Evolutionary conservation across 1,139 yeast species (phyloP).

Genomic region (Taphrina betulina): DNA sequence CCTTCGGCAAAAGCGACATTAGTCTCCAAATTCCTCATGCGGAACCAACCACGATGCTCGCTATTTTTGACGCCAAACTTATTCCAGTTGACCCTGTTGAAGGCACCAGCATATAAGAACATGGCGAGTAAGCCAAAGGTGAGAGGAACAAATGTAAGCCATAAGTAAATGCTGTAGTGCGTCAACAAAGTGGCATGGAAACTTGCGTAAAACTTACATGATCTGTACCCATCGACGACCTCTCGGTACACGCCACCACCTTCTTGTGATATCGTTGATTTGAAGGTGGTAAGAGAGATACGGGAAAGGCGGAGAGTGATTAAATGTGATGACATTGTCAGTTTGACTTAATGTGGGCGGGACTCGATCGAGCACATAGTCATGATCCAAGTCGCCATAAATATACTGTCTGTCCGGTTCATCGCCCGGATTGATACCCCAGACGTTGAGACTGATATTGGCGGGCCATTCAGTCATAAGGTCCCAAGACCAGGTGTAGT

Average conservation of each 20-base stretch:
- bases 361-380: slow-evolving; percentile 31
- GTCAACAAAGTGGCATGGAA: not conserved
- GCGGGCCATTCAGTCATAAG: slow-evolving; percentile 29
- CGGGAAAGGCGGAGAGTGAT: slow-evolving; percentile 27
- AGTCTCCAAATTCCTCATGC: slow-evolving; percentile 1
- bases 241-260: slow-evolving; percentile 22
- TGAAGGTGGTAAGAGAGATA: slow-evolving; percentile 31
- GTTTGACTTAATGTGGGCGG: slow-evolving; percentile 29
- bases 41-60: slow-evolving; percentile 9
- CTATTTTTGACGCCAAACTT: slow-evolving; percentile 10
- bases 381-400: slow-evolving; percentile 32
- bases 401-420: slow-evolving; percentile 30
- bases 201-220: not conserved
- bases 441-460: slow-evolving; percentile 23
- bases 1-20: slow-evolving; percentile 1
- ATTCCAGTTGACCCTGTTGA: slow-evolving; percentile 27
- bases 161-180: not conserved
- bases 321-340: slow-evolving; percentile 21
- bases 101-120: slow-evolving; percentile 24
- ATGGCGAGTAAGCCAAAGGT: slow-evolving; percentile 18
- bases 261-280: slow-evolving; percentile 28
- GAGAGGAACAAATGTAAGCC: slow-evolving; percentile 14
- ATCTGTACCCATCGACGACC: slow-evolving; percentile 33
- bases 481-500: slow-evolving; percentile 21
- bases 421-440: slow-evolving; percentile 34